Percentiles rank a stretch among this genome's conserved stretches.
These are phyloP conservation scores for Penicillium sp. DNA, from an alignment of 2,329 filamentous ascomycete species.

Conservation along the genomic window DNA sequence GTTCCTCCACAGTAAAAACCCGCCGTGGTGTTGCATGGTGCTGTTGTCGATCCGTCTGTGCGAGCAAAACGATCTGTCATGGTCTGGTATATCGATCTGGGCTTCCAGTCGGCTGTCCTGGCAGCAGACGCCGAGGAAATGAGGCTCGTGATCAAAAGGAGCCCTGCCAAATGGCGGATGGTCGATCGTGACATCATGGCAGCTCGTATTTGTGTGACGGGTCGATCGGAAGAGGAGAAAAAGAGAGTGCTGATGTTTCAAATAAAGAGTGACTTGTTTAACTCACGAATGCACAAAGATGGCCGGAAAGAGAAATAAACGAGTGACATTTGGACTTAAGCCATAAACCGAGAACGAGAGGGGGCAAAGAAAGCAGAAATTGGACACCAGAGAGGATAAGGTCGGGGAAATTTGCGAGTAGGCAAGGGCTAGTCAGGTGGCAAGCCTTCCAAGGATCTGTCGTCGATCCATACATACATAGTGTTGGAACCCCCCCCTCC, in stretches of 20 bases:
- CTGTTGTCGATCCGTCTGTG: conserved; percentile 39
- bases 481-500: neutral
- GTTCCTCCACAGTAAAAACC: conserved; percentile 53
- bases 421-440: conserved; percentile 6
- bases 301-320: neutral
- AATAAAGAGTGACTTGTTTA: neutral
- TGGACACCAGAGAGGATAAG: neutral
- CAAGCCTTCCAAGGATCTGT: neutral
- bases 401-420: conserved; percentile 1
- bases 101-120: conserved; percentile 38
- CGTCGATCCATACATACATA: conserved; percentile 1
- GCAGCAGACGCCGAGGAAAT: conserved; percentile 24
- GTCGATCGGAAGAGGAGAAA: neutral
- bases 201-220: conserved; percentile 2
- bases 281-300: neutral
- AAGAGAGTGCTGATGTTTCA: neutral
- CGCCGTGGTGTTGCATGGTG: conserved; percentile 32
- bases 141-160: conserved; percentile 7
- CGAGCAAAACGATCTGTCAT: conserved; percentile 50
- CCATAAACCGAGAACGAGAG: neutral
- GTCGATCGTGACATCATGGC: conserved; percentile 12
- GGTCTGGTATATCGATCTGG: conserved; percentile 48
- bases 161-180: neutral
- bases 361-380: neutral
- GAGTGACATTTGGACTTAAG: conserved; percentile 6